phyloP scores from a whole-genome alignment of 805 yeast species.

The Ogataea minuta region DNA sequence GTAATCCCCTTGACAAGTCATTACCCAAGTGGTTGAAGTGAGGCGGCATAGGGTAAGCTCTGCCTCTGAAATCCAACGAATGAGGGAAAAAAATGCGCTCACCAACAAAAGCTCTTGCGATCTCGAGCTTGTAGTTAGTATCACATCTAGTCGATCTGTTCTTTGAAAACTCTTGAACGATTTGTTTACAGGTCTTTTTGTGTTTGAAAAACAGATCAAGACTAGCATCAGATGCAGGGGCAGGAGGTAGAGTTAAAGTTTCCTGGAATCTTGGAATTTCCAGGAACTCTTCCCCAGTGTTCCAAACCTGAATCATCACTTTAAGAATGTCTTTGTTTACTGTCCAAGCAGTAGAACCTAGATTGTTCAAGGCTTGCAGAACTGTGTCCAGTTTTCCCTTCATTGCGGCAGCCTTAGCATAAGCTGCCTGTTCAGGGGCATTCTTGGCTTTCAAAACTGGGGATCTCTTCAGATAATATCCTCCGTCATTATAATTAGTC shows the following conservation, averaged over 20 bases:
- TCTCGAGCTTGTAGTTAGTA: constrained; percentile 87
- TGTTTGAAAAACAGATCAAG: constrained; percentile 70
- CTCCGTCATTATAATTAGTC: constrained; percentile 81
- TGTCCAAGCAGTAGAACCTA: constrained; percentile 92
- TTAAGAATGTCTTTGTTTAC: constrained; percentile 71
- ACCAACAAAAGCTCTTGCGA: constrained; percentile 88
- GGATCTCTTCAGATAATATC: constrained; percentile 66
- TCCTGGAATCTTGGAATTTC: constrained; percentile 62
- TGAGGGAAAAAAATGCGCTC: constrained; percentile 79
- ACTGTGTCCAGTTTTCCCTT: constrained; percentile 63
- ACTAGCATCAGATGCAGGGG: constrained; percentile 64
- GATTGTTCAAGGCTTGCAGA: constrained; percentile 76
- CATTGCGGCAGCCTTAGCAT: constrained; percentile 79
- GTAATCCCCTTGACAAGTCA: constrained; percentile 70
- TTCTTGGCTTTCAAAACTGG: constrained; percentile 73
- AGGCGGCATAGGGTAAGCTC: constrained; percentile 80
- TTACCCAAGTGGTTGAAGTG: constrained; percentile 80
- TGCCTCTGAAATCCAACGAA: constrained; percentile 77
- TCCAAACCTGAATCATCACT: constrained; percentile 79
- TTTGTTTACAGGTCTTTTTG: constrained; percentile 55
- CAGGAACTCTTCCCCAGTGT: constrained; percentile 70
- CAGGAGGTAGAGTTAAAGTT: constrained; percentile 46
- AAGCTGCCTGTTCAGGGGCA: constrained; percentile 87
- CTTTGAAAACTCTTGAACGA: constrained; percentile 60
- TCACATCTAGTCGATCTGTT: constrained; percentile 90